These are phyloP conservation scores for Colletotrichum agaves DNA, from an alignment of 2,329 filamentous ascomycete species.

Conservation along the genomic window DNA sequence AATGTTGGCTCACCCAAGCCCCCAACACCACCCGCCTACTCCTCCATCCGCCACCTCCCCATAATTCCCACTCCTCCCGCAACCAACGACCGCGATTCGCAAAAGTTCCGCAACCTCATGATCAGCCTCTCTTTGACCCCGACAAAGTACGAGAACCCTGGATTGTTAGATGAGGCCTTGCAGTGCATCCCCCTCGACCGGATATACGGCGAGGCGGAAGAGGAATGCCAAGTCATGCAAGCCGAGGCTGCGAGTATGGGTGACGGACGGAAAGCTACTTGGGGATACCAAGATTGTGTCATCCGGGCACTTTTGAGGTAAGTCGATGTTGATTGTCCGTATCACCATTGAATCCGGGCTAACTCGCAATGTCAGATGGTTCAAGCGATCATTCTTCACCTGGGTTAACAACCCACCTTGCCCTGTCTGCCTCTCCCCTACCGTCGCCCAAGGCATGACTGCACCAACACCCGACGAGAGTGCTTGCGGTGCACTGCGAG, in stretches of 20 bases:
- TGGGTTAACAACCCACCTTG: conserved; percentile 98
- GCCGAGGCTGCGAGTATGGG: conserved; percentile 91
- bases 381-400: conserved; percentile 92
- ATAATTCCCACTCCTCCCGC: conserved; percentile 78
- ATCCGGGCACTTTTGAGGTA: conserved; percentile 84
- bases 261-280: conserved; percentile 81
- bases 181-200: conserved; percentile 87
- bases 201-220: conserved; percentile 93
- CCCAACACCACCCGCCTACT: conserved; percentile 58
- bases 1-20: conserved; percentile 37
- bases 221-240: conserved; percentile 87
- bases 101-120: conserved; percentile 84
- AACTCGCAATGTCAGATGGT: conserved; percentile 74
- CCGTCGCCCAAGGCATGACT: conserved; percentile 84
- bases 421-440: conserved; percentile 82
- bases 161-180: conserved; percentile 90
- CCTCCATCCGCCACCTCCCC: conserved; percentile 61
- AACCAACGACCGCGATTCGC: conserved; percentile 69
- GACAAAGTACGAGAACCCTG: conserved; percentile 95
- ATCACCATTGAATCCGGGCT: neutral
- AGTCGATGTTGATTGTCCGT: neutral
- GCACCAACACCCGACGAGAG: conserved; percentile 89
- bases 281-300: conserved; percentile 98
- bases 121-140: conserved; percentile 89
- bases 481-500: conserved; percentile 85